Conservation (phyloP, 2,329 filamentous ascomycete species). For the Apiospora sp. region DNA sequence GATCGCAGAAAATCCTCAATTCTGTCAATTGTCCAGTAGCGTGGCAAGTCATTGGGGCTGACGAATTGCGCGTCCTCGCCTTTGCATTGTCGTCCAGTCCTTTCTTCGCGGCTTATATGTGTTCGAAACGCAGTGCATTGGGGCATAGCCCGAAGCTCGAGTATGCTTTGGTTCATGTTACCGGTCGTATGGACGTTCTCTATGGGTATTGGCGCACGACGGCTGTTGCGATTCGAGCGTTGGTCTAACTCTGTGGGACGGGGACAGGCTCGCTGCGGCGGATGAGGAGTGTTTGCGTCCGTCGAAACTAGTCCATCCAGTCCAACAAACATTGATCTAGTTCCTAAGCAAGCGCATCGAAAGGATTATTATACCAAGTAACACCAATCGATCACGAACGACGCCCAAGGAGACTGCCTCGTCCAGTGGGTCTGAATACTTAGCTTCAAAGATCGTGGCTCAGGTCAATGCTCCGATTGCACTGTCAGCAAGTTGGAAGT, state of each 20-base stretch:
- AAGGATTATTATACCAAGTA: no score
- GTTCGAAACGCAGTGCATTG: not conserved
- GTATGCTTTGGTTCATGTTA: not conserved
- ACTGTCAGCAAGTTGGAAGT: not conserved
- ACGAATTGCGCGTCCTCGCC: not conserved
- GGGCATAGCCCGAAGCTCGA: not conserved
- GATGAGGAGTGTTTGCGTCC: not conserved
- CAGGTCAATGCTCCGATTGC: no score
- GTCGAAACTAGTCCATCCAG: not conserved
- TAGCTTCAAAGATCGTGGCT: no score
- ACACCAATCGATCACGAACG: no score
- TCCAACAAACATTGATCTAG: not conserved
- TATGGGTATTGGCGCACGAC: no score
- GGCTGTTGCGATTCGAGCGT: no score
- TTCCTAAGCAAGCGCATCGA: not conserved
- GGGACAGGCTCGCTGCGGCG: not conserved
- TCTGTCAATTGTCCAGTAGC: not conserved
- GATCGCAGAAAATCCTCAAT: not conserved
- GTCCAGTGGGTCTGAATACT: no score
- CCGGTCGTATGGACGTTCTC: not conserved
- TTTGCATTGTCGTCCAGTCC: not conserved
- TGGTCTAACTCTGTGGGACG: no score
- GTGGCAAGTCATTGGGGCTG: not conserved
- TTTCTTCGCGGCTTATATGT: not conserved
- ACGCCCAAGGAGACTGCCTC: no score